Conservation (phyloP, 352 stramenopile genomes). For the Blastocystis sp. region DNA sequence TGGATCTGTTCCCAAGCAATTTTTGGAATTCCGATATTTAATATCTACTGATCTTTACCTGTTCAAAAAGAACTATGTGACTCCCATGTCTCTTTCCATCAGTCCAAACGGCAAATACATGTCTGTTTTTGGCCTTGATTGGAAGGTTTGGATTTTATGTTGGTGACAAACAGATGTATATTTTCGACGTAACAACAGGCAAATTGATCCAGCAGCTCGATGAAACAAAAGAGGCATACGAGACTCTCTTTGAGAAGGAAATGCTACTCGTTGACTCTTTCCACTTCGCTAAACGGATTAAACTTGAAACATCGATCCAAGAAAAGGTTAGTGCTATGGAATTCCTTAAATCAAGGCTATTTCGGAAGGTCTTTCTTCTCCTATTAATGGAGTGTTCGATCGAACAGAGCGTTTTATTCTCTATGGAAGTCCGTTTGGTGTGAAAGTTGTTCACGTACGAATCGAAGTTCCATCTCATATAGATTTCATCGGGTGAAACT, state of each 20-base stretch:
- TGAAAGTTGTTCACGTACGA: constrained; percentile 82
- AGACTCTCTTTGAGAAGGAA: constrained; percentile 73
- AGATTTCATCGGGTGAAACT: constrained; percentile 76
- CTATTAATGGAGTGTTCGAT: constrained; percentile 86
- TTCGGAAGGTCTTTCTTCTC: constrained; percentile 64
- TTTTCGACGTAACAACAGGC: constrained; percentile 78
- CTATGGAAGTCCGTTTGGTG: constrained; percentile 86
- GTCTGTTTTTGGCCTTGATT: constrained; percentile 63
- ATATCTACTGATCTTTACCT: constrained; percentile 91
- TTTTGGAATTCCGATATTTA: constrained; percentile 66
- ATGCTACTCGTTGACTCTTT: constrained; percentile 71
- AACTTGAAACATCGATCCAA: neutral
- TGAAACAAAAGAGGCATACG: constrained; percentile 74
- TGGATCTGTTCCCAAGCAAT: constrained; percentile 61
- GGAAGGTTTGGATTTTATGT: constrained; percentile 67
- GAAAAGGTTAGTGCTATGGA: neutral
- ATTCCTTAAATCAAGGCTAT: constrained; percentile 48
- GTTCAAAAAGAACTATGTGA: constrained; percentile 83
- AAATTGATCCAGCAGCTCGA: constrained; percentile 82
- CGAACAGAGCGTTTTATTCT: constrained; percentile 88
- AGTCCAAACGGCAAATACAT: constrained; percentile 73
- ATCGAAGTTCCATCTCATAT: neutral
- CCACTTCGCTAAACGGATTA: constrained; percentile 38
- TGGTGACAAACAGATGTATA: constrained; percentile 78
- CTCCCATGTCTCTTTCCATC: constrained; percentile 74